These are phyloP conservation scores for Oenanthe sinensis DNA, from an alignment of 129 eudicot genomes.

Conservation along the genomic window DNA sequence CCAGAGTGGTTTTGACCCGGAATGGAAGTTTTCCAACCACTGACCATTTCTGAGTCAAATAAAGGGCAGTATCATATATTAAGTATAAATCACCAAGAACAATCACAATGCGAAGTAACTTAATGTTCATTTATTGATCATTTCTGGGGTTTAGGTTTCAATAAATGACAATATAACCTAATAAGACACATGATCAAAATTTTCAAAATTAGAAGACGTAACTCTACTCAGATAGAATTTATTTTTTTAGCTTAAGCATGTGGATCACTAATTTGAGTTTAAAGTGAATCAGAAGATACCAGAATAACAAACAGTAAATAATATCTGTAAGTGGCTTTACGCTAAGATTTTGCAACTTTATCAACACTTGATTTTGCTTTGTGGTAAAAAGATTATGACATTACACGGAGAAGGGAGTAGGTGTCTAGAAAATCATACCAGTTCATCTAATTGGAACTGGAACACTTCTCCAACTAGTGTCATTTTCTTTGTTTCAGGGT, in stretches of 20 bases:
- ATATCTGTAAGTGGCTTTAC: not conserved
- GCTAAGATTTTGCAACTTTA: not conserved
- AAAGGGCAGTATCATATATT: not conserved
- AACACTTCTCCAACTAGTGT: conserved; percentile 72
- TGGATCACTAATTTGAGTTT: not conserved
- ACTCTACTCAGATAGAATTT: not conserved
- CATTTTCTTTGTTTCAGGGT: conserved; percentile 70
- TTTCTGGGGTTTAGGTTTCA: too few relatives aligned
- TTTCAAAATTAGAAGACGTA: not conserved
- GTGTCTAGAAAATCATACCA: not conserved
- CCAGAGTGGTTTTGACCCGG: conserved; percentile 74
- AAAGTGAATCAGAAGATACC: not conserved
- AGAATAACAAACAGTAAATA: not conserved
- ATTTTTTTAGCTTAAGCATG: not conserved
- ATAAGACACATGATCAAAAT: not conserved
- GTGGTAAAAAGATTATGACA: not conserved
- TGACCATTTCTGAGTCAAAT: conserved; percentile 61
- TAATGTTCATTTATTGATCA: not conserved
- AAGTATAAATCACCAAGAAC: not conserved
- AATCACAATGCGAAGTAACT: not conserved
- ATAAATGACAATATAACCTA: too few relatives aligned
- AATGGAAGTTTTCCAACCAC: conserved; percentile 74
- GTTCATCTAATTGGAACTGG: conserved; percentile 38
- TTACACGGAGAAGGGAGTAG: not conserved
- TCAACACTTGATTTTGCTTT: not conserved